These are phyloP conservation scores for Porcisia deanei DNA, from an alignment of 208 protist genomes.

Conservation along the genomic window DNA sequence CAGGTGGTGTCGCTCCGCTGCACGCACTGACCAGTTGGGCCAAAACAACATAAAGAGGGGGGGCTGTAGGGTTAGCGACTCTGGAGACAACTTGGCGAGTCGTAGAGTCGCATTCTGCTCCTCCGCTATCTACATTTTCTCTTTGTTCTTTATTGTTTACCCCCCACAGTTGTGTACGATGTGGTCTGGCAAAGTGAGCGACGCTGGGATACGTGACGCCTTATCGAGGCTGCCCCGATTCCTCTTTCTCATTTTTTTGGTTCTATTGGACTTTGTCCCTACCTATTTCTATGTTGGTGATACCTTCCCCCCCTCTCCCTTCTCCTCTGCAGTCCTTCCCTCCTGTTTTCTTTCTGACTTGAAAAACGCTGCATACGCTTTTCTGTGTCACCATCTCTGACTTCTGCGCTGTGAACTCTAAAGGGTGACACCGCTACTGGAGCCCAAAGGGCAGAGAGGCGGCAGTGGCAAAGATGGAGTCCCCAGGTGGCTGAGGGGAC, in stretches of 20 bases:
- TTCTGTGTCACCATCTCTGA: background rate
- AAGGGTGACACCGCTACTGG: background rate
- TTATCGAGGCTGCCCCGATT: background rate
- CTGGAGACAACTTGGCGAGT: background rate
- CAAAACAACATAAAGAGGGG: background rate
- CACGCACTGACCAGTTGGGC: background rate
- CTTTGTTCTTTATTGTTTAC: background rate
- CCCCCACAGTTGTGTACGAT: background rate
- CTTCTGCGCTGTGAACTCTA: background rate
- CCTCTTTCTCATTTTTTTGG: too few species aligned
- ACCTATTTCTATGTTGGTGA: background rate
- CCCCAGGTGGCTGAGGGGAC: background rate
- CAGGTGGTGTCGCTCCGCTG: background rate
- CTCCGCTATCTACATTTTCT: background rate
- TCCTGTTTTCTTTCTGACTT: background rate
- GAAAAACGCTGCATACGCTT: background rate
- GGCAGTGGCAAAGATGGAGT: background rate
- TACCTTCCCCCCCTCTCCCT: background rate
- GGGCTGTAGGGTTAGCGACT: background rate
- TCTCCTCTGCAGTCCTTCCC: background rate
- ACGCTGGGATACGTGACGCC: background rate
- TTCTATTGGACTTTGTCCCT: background rate
- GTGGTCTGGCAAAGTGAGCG: background rate
- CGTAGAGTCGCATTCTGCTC: background rate
- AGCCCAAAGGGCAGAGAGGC: background rate